phyloP scores from a whole-genome alignment of 2,329 filamentous ascomycete genomes.

The Nigrospora oryzae region DNA sequence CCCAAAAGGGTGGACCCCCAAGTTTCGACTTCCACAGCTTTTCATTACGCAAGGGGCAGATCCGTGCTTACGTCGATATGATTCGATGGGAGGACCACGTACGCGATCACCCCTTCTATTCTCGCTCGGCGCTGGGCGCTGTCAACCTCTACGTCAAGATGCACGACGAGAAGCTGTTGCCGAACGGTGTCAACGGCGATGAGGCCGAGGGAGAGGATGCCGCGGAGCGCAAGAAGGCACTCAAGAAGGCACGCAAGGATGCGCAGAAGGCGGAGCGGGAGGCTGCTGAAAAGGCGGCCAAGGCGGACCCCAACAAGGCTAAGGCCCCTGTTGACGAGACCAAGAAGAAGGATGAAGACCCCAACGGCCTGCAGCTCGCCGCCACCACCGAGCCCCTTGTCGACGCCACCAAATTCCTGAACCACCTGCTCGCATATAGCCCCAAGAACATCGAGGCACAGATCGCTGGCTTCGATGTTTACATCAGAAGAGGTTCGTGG shows the following conservation, averaged over 20 bases:
- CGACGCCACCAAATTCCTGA: slow-evolving; percentile 81
- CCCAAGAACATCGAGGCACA: slow-evolving; percentile 77
- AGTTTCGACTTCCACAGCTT: slow-evolving; percentile 99
- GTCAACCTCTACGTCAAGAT: slow-evolving; percentile 73
- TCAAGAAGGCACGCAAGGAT: slow-evolving; percentile 85
- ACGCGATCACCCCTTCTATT: slow-evolving; percentile 88
- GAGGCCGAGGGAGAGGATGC: slow-evolving; percentile 43
- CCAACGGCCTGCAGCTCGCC: slow-evolving; percentile 70
- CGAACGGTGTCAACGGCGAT: slow-evolving; percentile 53
- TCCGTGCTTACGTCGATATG: slow-evolving; percentile 93
- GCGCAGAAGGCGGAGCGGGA: slow-evolving; percentile 66
- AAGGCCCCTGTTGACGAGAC: slow-evolving; percentile 52
- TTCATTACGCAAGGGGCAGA: slow-evolving; percentile 92
- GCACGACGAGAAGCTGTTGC: slow-evolving; percentile 62
- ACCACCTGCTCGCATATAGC: slow-evolving; percentile 72
- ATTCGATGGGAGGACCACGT: slow-evolving; percentile 90
- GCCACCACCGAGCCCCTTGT: slow-evolving; percentile 75
- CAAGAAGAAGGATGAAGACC: slow-evolving; percentile 89
- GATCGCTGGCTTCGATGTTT: slow-evolving; percentile 82
- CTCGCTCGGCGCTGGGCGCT: slow-evolving; percentile 72
- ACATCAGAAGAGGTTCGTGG: slow-evolving; percentile 67
- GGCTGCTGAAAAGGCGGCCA: slow-evolving; percentile 68
- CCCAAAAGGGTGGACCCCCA: too few species aligned
- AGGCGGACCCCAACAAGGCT: slow-evolving; percentile 77
- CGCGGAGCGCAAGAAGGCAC: slow-evolving; percentile 73